A percentile compares a stretch with the other conserved stretches of the same genome.
phyloP scores from a whole-genome alignment of 1,284 basidiomycete genomes.

The Inonotus obliquus region DNA sequence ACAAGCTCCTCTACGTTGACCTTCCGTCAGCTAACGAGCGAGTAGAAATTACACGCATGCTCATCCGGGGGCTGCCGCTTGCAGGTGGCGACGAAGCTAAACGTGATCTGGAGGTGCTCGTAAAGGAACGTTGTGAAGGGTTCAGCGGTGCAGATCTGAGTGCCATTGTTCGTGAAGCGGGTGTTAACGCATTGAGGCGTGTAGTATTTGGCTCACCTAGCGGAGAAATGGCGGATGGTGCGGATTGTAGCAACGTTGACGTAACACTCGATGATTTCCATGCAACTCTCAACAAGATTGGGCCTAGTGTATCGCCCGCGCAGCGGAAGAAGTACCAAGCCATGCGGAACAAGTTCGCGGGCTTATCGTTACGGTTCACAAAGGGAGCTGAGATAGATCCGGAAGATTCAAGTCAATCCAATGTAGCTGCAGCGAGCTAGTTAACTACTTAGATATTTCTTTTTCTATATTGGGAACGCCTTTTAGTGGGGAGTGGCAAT shows the following conservation, averaged over 20 bases:
- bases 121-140: constrained; percentile 67
- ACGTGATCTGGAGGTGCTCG: constrained; percentile 42
- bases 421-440: background rate
- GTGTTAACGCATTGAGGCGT: constrained; percentile 75
- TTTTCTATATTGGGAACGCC: too few species aligned
- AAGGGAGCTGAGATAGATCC: constrained; percentile 31
- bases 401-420: constrained; percentile 12
- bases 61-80: constrained; percentile 73
- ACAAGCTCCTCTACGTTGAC: constrained; percentile 96
- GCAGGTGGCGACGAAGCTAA: constrained; percentile 29
- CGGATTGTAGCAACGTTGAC: constrained; percentile 29
- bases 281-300: constrained; percentile 76
- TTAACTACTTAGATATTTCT: background rate
- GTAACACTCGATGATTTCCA: constrained; percentile 60
- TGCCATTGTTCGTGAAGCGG: constrained; percentile 85
- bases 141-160: constrained; percentile 90
- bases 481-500: too few species aligned
- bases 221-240: constrained; percentile 20
- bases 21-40: constrained; percentile 77
- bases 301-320: constrained; percentile 78
- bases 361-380: constrained; percentile 47
- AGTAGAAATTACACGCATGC: constrained; percentile 79
- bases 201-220: constrained; percentile 53
- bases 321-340: constrained; percentile 84
- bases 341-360: constrained; percentile 77